Percentiles rank a stretch among this genome's conserved stretches.
Conservation (phyloP, 2,329 filamentous ascomycete species). For the Trichoderma sp. region DNA sequence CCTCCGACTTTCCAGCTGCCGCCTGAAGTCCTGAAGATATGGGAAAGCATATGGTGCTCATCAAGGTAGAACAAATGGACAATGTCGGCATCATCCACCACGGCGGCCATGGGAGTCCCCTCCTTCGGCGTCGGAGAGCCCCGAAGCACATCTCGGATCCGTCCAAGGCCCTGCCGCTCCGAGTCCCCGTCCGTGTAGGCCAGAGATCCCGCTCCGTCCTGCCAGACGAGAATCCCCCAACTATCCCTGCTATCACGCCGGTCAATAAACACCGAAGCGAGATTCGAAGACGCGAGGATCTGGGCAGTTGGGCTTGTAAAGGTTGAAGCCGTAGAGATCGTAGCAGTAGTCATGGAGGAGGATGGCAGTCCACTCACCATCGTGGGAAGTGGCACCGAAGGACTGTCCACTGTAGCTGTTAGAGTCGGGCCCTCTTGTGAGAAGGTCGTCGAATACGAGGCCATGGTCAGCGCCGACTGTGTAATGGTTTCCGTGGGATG, state of each 20-base stretch:
- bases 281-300: conserved; percentile 24
- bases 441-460: background rate
- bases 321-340: background rate
- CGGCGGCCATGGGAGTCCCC: conserved; percentile 33
- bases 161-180: background rate
- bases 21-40: conserved; percentile 27
- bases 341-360: background rate
- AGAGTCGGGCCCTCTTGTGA: background rate
- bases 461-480: background rate
- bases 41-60: conserved; percentile 26
- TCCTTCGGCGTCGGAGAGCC: conserved; percentile 27
- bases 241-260: background rate
- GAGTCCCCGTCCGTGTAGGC: conserved; percentile 28
- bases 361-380: background rate
- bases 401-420: background rate
- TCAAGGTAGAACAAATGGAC: conserved; percentile 35
- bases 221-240: conserved; percentile 32
- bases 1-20: conserved; percentile 31
- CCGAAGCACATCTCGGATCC: background rate
- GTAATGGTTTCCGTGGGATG: conserved; percentile 13
- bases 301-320: background rate
- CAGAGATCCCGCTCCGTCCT: conserved; percentile 33
- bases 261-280: conserved; percentile 29
- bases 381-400: background rate
- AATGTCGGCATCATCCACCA: conserved; percentile 28